Percentiles rank a stretch among this genome's conserved stretches.
These are phyloP conservation scores for Pisolithus sp. DNA, from an alignment of 768 basidiomycete genomes.

Conservation along the genomic window DNA sequence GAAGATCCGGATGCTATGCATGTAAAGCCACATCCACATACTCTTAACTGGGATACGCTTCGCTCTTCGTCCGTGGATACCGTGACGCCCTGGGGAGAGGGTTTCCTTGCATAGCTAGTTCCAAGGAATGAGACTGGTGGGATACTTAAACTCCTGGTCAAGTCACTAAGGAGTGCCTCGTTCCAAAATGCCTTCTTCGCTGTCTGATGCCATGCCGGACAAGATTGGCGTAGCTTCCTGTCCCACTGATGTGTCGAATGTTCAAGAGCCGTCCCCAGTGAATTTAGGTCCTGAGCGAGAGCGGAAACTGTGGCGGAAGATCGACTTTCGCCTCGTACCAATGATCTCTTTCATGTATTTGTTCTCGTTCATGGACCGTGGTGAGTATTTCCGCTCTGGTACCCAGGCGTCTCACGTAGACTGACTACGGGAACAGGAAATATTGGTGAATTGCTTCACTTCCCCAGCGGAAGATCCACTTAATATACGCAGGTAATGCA, in stretches of 20 bases:
- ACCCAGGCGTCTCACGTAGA: neutral
- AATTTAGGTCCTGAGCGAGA: slow-evolving; percentile 35
- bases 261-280: neutral
- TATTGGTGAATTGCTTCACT: slow-evolving; percentile 35
- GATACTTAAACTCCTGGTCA: no score
- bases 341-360: slow-evolving; percentile 57
- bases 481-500: slow-evolving; percentile 44
- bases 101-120: no score
- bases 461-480: neutral
- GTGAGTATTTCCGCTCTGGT: slow-evolving; percentile 21
- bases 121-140: no score
- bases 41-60: no score
- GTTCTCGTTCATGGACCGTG: slow-evolving; percentile 59
- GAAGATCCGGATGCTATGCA: no score
- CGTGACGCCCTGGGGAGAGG: no score
- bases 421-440: slow-evolving; percentile 35
- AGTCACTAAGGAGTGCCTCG: no score
- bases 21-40: no score
- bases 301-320: slow-evolving; percentile 49
- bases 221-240: neutral
- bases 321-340: slow-evolving; percentile 53
- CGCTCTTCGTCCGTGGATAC: no score
- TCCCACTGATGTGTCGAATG: neutral
- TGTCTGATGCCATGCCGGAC: neutral
- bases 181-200: neutral